A percentile compares a stretch with the other conserved stretches of the same genome.
phyloP scores from a whole-genome alignment of 108 stramenopile species.

The Seminavis robusta region DNA sequence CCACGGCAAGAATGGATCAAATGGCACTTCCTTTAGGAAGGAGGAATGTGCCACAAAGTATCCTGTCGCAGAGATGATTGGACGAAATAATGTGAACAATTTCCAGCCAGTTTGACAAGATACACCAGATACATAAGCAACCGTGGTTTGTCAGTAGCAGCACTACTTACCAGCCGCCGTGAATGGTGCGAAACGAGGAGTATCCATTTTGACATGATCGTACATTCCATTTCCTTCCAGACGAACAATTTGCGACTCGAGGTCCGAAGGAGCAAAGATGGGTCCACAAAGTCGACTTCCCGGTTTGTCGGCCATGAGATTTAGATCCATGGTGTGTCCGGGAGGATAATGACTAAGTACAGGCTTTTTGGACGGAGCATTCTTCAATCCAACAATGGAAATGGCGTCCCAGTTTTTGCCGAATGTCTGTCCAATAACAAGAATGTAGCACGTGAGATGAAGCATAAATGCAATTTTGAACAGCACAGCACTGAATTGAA shows the following conservation, averaged over 20 bases:
- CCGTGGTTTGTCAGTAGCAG: not conserved
- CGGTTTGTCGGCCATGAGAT: slow-evolving; percentile 35
- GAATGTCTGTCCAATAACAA: too few relatives aligned
- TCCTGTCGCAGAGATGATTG: slow-evolving; percentile 5
- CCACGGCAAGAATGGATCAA: slow-evolving; percentile 97
- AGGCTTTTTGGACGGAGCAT: slow-evolving; percentile 76
- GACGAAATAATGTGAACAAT: not conserved
- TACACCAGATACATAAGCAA: too few relatives aligned
- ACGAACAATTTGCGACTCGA: slow-evolving; percentile 89
- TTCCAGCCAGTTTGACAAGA: too few relatives aligned
- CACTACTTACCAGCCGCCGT: slow-evolving; percentile 48
- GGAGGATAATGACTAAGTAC: slow-evolving; percentile 92
- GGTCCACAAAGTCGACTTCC: slow-evolving; percentile 79
- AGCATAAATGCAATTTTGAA: too few relatives aligned
- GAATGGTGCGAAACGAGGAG: slow-evolving; percentile 80
- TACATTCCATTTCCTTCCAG: slow-evolving; percentile 66
- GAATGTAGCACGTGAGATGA: too few relatives aligned
- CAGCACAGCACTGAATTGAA: too few relatives aligned
- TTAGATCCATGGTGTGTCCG: slow-evolving; percentile 49
- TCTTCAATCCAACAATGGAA: slow-evolving; percentile 73
- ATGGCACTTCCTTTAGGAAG: slow-evolving; percentile 79
- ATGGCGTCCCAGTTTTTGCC: slow-evolving; percentile 82
- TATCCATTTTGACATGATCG: slow-evolving; percentile 51
- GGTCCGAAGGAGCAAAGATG: slow-evolving; percentile 74
- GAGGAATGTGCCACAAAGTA: slow-evolving; percentile 65